Percentiles rank a stretch among this genome's conserved stretches.
Evolutionary conservation across 139 green algal genomes (phyloP).

Genomic region (Chlorella sp.): DNA sequence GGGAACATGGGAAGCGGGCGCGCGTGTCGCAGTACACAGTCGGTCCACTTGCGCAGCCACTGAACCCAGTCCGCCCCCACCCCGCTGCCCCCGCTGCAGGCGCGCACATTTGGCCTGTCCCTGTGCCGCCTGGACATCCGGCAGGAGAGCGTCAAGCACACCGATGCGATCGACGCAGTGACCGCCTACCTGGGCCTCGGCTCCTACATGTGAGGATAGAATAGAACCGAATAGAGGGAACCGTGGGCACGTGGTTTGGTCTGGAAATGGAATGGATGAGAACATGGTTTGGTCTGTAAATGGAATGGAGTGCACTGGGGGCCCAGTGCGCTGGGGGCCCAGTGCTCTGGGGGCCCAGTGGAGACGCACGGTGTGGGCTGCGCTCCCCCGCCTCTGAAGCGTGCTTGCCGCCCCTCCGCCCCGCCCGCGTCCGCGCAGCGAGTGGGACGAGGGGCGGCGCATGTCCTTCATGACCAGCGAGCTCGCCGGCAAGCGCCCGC

Average conservation of each 20-base stretch:
- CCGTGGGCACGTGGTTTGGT: too few relatives aligned
- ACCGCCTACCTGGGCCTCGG: constrained; percentile 81
- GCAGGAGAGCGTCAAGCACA: constrained; percentile 70
- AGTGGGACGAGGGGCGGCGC: constrained; percentile 89
- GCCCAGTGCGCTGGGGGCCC: too few relatives aligned
- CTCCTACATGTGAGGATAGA: constrained; percentile 64
- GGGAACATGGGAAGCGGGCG: not conserved
- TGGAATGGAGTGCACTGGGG: too few relatives aligned
- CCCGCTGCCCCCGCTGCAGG: constrained; percentile 16
- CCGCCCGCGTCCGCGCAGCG: constrained; percentile 4
- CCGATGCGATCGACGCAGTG: constrained; percentile 85
- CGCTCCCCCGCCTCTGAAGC: too few relatives aligned
- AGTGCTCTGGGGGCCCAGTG: too few relatives aligned
- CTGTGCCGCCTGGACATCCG: constrained; percentile 79
- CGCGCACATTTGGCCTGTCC: constrained; percentile 63
- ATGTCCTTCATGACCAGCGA: constrained; percentile 83
- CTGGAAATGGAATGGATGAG: too few relatives aligned
- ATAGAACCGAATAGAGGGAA: too few relatives aligned
- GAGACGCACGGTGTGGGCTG: too few relatives aligned
- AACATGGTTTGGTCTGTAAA: too few relatives aligned
- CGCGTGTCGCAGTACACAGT: not conserved
- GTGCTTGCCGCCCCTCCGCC: too few relatives aligned
- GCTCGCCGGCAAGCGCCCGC: constrained; percentile 78
- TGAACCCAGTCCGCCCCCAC: not conserved
- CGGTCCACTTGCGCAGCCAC: not conserved